These are phyloP conservation scores for Syzygium aromaticum DNA, from an alignment of 345 rosid species.

Conservation along the genomic window DNA sequence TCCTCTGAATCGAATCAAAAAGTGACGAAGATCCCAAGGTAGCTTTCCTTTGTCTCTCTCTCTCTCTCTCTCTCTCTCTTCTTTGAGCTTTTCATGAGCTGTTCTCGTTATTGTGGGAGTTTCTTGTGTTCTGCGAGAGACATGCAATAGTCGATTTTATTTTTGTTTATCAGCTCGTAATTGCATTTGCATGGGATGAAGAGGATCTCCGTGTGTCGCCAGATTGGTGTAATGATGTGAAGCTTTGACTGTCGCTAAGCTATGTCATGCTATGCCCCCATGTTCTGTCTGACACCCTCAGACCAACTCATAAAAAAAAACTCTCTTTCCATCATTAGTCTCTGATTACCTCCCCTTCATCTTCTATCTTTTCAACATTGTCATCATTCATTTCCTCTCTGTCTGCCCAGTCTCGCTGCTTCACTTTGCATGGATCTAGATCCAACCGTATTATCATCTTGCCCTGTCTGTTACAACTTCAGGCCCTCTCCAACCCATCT, in stretches of 20 bases:
- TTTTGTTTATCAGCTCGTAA: background rate
- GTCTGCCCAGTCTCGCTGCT: background rate
- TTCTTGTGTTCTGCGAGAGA: background rate
- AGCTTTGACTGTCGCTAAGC: background rate
- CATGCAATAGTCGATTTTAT: background rate
- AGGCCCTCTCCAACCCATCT: background rate
- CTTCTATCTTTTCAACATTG: background rate
- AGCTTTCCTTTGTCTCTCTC: background rate
- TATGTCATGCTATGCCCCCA: background rate
- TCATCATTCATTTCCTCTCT: background rate
- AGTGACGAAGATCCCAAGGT: background rate
- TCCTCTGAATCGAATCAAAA: background rate
- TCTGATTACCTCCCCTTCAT: background rate
- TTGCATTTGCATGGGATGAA: background rate
- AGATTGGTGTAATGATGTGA: background rate
- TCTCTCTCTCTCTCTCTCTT: background rate
- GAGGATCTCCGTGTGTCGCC: background rate
- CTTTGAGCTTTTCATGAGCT: background rate
- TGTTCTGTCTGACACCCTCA: background rate
- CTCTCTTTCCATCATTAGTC: background rate
- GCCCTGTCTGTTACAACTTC: background rate
- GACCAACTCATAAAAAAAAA: background rate
- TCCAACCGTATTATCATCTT: background rate
- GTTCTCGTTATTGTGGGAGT: background rate
- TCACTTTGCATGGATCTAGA: background rate